phyloP scores from a whole-genome alignment of 1,139 yeast genomes.

The Suhomyces taliae region DNA sequence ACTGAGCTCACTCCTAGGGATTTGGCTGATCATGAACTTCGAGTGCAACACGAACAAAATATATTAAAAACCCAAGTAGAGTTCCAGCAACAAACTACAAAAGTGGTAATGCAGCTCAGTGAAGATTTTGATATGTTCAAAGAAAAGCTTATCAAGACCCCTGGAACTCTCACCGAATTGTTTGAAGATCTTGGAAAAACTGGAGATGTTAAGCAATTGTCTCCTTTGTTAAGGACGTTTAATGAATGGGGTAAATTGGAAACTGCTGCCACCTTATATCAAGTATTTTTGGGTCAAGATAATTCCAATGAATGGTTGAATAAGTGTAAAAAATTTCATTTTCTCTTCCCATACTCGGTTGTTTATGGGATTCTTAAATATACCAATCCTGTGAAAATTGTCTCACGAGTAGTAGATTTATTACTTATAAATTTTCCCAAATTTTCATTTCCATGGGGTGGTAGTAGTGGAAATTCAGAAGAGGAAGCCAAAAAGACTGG shows the following conservation, averaged over 20 bases:
- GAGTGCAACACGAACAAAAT: conserved; percentile 61
- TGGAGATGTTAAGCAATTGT: conserved; percentile 55
- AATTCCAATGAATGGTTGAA: conserved; percentile 70
- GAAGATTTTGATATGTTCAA: conserved; percentile 56
- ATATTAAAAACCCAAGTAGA: conserved; percentile 65
- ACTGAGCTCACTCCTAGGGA: conserved; percentile 40
- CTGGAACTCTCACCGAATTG: conserved; percentile 48
- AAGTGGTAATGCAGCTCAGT: conserved; percentile 43
- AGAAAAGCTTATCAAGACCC: conserved; percentile 48
- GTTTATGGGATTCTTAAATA: conserved; percentile 73
- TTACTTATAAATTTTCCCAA: conserved; percentile 72
- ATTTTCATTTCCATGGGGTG: conserved; percentile 22
- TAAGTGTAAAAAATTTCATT: conserved; percentile 68
- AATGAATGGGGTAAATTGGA: conserved; percentile 82
- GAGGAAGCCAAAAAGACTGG: conserved; percentile 30
- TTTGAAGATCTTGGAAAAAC: conserved; percentile 64
- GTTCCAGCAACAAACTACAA: conserved; percentile 68
- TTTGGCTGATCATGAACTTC: conserved; percentile 50
- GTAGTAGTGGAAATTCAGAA: conserved; percentile 16
- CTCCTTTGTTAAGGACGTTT: conserved; percentile 67
- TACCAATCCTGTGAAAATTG: conserved; percentile 83
- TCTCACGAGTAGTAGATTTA: conserved; percentile 74
- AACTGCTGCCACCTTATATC: conserved; percentile 79
- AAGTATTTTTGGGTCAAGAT: conserved; percentile 76
- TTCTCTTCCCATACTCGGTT: conserved; percentile 71